Percentiles rank a stretch among this genome's conserved stretches.
Evolutionary conservation across 2,329 filamentous ascomycete species (phyloP).

Genomic region (Didymosphaeria variabile): DNA sequence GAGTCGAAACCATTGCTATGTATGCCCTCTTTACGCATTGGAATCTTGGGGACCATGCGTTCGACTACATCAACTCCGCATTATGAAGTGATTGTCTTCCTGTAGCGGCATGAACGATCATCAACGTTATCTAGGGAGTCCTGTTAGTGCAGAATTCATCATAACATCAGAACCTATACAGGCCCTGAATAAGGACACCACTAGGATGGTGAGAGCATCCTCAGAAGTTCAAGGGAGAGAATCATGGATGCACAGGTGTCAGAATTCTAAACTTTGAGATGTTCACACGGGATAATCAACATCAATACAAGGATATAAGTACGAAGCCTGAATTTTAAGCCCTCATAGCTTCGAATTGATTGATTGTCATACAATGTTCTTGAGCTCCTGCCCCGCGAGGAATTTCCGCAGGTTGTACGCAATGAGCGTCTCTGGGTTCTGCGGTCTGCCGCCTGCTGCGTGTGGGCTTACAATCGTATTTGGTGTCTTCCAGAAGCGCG

Average conservation of each 20-base stretch:
- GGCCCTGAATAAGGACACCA: too few species aligned
- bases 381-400: slow-evolving; percentile 66
- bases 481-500: slow-evolving; percentile 64
- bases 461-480: slow-evolving; percentile 60
- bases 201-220: not conserved
- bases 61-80: too few species aligned
- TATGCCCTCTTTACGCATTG: not conserved
- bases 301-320: not conserved
- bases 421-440: slow-evolving; percentile 67
- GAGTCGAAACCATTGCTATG: not conserved
- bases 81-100: too few species aligned
- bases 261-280: not conserved
- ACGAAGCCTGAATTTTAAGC: not conserved
- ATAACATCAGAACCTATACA: too few species aligned
- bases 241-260: not conserved
- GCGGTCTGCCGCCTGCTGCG: slow-evolving; percentile 68
- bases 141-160: too few species aligned
- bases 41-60: not conserved
- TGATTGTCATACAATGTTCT: slow-evolving; percentile 59
- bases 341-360: slow-evolving; percentile 6
- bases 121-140: too few species aligned
- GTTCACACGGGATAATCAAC: not conserved
- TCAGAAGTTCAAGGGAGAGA: not conserved
- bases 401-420: slow-evolving; percentile 69
- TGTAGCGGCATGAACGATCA: too few species aligned